These are phyloP conservation scores for Polygonum maritimum DNA, from an alignment of 148 eudicot genomes.

Conservation along the genomic window DNA sequence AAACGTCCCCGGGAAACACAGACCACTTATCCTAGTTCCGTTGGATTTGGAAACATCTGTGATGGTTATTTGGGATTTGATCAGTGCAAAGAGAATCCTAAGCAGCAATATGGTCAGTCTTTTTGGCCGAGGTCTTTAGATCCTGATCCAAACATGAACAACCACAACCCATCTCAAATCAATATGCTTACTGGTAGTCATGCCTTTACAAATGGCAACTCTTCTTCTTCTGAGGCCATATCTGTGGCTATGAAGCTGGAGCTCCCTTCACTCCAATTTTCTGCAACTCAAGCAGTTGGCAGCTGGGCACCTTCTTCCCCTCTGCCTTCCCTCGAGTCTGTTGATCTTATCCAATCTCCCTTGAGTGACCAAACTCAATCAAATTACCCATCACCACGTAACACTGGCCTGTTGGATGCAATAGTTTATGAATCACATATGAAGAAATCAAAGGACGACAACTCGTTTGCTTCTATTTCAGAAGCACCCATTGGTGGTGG, in stretches of 20 bases:
- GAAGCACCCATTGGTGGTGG: constrained; percentile 20
- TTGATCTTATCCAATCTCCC: constrained; percentile 54
- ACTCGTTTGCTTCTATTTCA: constrained; percentile 19
- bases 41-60: constrained; percentile 18
- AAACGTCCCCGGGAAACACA: constrained; percentile 54
- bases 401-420: constrained; percentile 67
- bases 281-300: constrained; percentile 36
- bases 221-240: constrained; percentile 55
- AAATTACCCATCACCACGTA: constrained; percentile 40
- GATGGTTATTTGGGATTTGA: constrained; percentile 22
- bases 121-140: constrained; percentile 30
- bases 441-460: constrained; percentile 28
- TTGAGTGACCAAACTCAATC: constrained; percentile 44
- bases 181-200: constrained; percentile 49
- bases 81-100: constrained; percentile 28
- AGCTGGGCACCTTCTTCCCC: constrained; percentile 44
- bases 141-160: constrained; percentile 24
- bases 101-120: constrained; percentile 24
- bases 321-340: constrained; percentile 55
- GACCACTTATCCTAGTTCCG: constrained; percentile 19
- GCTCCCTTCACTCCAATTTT: constrained; percentile 95
- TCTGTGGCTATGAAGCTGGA: constrained; percentile 70
- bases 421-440: constrained; percentile 44
- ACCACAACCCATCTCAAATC: constrained; percentile 15
- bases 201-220: constrained; percentile 63